A percentile compares a stretch with the other conserved stretches of the same genome.
Evolutionary conservation across 169 alveolate genomes (phyloP).

Genomic region (Babesia ovata): DNA sequence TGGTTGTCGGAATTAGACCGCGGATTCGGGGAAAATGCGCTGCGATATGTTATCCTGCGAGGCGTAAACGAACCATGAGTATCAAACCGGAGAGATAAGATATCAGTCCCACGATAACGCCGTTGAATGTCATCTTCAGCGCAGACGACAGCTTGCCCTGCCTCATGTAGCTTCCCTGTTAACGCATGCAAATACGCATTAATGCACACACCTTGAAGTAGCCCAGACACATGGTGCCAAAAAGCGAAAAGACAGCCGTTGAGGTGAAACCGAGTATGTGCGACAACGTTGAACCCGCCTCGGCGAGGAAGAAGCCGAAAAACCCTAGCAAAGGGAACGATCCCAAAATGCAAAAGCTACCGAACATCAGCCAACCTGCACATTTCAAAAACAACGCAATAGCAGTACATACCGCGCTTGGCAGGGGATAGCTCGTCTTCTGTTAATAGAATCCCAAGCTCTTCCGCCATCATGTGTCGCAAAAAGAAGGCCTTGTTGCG

Average conservation of each 20-base stretch:
- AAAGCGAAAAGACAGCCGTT: constrained; percentile 43
- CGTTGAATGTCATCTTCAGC: constrained; percentile 53
- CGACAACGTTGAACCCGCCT: constrained; percentile 1
- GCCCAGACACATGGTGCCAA: constrained; percentile 63
- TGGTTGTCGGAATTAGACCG: background rate
- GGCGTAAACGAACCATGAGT: background rate
- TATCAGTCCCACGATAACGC: constrained; percentile 39
- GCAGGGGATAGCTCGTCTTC: constrained; percentile 79
- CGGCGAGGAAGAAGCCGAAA: constrained; percentile 66
- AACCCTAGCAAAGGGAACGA: constrained; percentile 85
- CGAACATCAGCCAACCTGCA: constrained; percentile 84
- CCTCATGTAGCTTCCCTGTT: constrained; percentile 61
- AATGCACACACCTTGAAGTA: constrained; percentile 54
- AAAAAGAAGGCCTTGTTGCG: constrained; percentile 84
- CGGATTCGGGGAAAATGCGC: constrained; percentile 21
- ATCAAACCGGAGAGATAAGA: constrained; percentile 42
- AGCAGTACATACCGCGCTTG: constrained; percentile 61
- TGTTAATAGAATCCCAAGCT: constrained; percentile 80
- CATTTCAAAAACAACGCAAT: background rate
- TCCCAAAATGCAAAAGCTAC: constrained; percentile 85
- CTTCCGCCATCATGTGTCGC: constrained; percentile 91
- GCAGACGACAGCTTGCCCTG: constrained; percentile 51
- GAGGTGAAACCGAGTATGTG: constrained; percentile 20
- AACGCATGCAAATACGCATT: background rate
- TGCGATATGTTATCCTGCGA: background rate